These are phyloP conservation scores for Capronia epimyces DNA, from an alignment of 2,329 filamentous ascomycete species.

Conservation along the genomic window DNA sequence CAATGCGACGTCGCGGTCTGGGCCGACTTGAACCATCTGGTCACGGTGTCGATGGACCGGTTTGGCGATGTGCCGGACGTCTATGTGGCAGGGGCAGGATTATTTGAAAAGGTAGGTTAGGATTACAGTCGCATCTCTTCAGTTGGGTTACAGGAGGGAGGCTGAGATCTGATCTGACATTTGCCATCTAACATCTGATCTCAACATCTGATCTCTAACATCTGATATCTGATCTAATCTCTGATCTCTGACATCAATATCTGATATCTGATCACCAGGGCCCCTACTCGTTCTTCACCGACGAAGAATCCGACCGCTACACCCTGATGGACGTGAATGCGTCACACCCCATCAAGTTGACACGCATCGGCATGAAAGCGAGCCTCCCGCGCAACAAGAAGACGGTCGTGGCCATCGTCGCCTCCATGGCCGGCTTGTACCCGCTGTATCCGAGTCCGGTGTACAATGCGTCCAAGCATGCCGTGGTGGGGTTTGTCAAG, in stretches of 20 bases:
- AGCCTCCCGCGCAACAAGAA: background rate
- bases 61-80: slow-evolving; percentile 8
- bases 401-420: slow-evolving; percentile 1
- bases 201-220: too few species aligned
- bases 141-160: too few species aligned
- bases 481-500: slow-evolving; percentile 1
- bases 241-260: too few species aligned
- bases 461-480: slow-evolving; percentile 8
- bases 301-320: slow-evolving; percentile 6
- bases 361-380: background rate
- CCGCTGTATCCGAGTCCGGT: background rate
- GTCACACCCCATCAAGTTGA: slow-evolving; percentile 8
- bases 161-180: too few species aligned
- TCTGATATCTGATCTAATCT: too few species aligned
- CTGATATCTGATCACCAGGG: too few species aligned
- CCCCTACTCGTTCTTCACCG: slow-evolving; percentile 5
- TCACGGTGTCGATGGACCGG: background rate
- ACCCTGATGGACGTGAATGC: slow-evolving; percentile 5
- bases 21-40: background rate
- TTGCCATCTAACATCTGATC: too few species aligned
- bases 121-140: background rate
- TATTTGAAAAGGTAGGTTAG: slow-evolving; percentile 7
- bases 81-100: slow-evolving; percentile 1
- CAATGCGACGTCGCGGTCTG: slow-evolving; percentile 5
- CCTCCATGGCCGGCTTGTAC: background rate